Base-by-base conservation (phyloP, 129 eudicot genomes). In the Lonicera japonica region DNA sequence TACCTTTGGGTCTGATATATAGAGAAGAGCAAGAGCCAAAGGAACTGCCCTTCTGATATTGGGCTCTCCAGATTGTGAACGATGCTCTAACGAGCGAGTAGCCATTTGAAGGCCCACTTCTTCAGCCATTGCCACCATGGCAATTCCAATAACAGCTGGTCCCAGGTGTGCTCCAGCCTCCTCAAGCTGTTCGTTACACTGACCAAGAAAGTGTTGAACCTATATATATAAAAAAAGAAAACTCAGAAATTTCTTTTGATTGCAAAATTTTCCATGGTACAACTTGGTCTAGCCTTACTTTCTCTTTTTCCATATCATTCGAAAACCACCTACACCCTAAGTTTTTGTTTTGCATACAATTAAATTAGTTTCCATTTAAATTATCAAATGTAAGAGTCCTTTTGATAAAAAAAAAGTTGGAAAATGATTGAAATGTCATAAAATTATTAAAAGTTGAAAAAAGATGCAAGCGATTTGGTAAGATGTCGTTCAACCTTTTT, bases 111-210 rank as follows among this genome's bases (percentile, higher is more conserved):
- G 73, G 15, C 99, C 99, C 14, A 94, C 59, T 66, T 94, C 99
- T 70, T 94, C 99, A 41, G 89, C 95, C 99, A 94, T 94, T 17
- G 99, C 90, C 9, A 94, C 88, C 99, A 94, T 88, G 60, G 99
- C 99, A 51, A 94, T 94, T 47, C 99, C 99, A 41, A 94, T 79
- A 13, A 94, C 99, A 69, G 99, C 99, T 53, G 99, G 95, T 45
- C 99, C 99, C 69, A 87, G 99, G 62, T 77, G 84, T 36, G 82
- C 79, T 85, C 88, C 95, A 55, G 91, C 89, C 71, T 92, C 88
- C 65, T 88, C 99, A 61, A 85, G 90, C 87, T 94, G 99, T 56
- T 83, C 89, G 0, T 89, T 95, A 72, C 98, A 87, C 59, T 94
- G 96, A 65, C 99, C 95, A 36, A 94, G 86, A 66, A 94, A 78